These are phyloP conservation scores for Geranium brycei DNA, from an alignment of 345 rosid genomes.

Conservation along the genomic window DNA sequence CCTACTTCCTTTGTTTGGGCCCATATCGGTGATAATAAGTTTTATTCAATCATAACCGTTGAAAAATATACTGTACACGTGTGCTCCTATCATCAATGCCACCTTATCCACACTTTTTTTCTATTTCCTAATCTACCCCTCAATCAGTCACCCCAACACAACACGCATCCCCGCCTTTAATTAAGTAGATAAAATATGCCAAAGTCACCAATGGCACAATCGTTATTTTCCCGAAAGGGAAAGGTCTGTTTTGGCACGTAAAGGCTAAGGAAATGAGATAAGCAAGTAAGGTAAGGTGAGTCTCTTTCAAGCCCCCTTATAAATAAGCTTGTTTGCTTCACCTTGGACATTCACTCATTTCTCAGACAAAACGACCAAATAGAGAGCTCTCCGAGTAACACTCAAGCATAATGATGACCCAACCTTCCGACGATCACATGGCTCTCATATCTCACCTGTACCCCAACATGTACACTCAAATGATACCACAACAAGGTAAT, in stretches of 20 bases:
- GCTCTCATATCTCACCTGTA: constrained; percentile 47
- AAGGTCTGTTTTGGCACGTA: not conserved
- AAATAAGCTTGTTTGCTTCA: not conserved
- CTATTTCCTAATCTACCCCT: too few relatives aligned
- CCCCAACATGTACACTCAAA: constrained; percentile 31
- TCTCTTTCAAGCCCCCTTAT: not conserved
- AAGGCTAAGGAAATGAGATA: not conserved
- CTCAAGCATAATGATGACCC: too few relatives aligned
- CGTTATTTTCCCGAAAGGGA: not conserved
- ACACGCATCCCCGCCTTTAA: not conserved
- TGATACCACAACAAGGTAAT: constrained; percentile 47
- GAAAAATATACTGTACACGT: not conserved
- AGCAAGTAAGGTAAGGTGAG: not conserved
- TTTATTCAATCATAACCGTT: not conserved
- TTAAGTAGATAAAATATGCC: not conserved
- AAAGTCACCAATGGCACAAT: not conserved
- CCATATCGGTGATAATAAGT: too few relatives aligned
- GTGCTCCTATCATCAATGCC: not conserved
- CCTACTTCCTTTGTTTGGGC: not conserved
- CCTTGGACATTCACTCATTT: not conserved
- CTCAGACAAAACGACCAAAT: constrained; percentile 3
- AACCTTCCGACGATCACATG: constrained; percentile 27
- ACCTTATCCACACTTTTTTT: not conserved
- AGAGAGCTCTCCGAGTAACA: too few relatives aligned
- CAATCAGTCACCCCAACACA: not conserved